phyloP scores from a whole-genome alignment of 495 filamentous ascomycete species.

The Neurospora sp. region DNA sequence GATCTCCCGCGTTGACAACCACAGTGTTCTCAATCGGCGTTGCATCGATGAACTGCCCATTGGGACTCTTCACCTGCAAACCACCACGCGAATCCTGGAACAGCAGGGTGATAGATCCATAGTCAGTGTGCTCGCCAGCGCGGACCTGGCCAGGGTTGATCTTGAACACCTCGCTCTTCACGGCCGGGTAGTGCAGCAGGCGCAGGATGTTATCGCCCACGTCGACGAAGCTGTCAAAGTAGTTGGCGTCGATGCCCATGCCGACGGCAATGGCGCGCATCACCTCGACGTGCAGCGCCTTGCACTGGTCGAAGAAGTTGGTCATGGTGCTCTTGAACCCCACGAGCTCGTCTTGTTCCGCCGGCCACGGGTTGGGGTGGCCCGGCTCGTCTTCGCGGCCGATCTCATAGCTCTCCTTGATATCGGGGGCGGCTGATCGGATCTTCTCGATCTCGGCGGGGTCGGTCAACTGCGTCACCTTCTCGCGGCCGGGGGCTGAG shows the following conservation, averaged over 20 bases:
- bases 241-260: slow-evolving; percentile 59
- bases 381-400: slow-evolving; percentile 60
- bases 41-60: slow-evolving; percentile 71
- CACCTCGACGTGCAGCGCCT: slow-evolving; percentile 62
- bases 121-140: slow-evolving; percentile 82
- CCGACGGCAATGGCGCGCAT: slow-evolving; percentile 87
- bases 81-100: slow-evolving; percentile 84
- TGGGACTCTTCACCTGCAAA: slow-evolving; percentile 70
- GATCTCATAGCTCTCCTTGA: slow-evolving; percentile 82
- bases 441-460: slow-evolving; percentile 47
- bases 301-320: slow-evolving; percentile 61
- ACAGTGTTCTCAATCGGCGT: slow-evolving; percentile 74
- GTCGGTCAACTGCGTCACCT: slow-evolving; percentile 52
- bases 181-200: slow-evolving; percentile 79
- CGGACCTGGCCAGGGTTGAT: slow-evolving; percentile 65
- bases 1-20: slow-evolving; percentile 85
- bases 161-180: slow-evolving; percentile 56
- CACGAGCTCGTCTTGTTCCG: slow-evolving; percentile 46
- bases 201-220: slow-evolving; percentile 77
- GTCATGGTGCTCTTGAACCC: slow-evolving; percentile 66
- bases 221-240: slow-evolving; percentile 69
- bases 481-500: slow-evolving; percentile 64
- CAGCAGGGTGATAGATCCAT: slow-evolving; percentile 77
- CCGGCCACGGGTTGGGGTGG: slow-evolving; percentile 75
- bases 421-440: slow-evolving; percentile 53